Evolutionary conservation across 2,329 filamentous ascomycete species (phyloP).

Genomic region (Exophiala calicioides): DNA sequence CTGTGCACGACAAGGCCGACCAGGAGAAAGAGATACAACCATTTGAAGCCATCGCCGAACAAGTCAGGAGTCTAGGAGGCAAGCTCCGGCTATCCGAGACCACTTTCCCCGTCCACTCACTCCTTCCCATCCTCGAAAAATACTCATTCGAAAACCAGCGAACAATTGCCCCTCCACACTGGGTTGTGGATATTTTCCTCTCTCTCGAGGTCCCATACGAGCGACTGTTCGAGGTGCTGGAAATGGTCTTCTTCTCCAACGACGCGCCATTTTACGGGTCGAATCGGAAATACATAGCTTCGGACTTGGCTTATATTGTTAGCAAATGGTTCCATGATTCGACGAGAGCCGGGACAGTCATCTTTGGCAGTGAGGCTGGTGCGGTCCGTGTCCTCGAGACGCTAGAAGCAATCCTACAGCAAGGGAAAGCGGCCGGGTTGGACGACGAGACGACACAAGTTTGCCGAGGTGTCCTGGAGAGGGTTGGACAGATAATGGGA

Average conservation of each 20-base stretch:
- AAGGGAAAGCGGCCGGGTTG: conserved; percentile 19
- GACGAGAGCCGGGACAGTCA: conserved; percentile 53
- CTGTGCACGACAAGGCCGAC: conserved; percentile 62
- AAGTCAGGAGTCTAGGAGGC: conserved; percentile 58
- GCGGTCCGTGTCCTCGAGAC: conserved; percentile 51
- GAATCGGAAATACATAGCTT: conserved; percentile 58
- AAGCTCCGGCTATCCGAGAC: conserved; percentile 58
- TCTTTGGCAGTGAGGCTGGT: conserved; percentile 63
- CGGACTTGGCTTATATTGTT: conserved; percentile 63
- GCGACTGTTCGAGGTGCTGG: conserved; percentile 61
- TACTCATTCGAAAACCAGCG: conserved; percentile 55
- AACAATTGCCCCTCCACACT: conserved; percentile 51
- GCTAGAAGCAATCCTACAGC: conserved; percentile 33
- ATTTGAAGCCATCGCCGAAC: conserved; percentile 53
- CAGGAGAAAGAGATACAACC: conserved; percentile 45
- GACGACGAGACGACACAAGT: conserved; percentile 44
- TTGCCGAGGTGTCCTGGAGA: conserved; percentile 40
- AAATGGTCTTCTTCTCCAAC: conserved; percentile 67
- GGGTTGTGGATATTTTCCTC: conserved; percentile 67
- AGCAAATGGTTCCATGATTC: conserved; percentile 62
- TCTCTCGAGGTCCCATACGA: conserved; percentile 64
- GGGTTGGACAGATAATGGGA: conserved; percentile 32
- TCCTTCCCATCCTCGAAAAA: conserved; percentile 58
- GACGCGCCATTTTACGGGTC: conserved; percentile 64
- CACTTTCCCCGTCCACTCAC: conserved; percentile 54